Conservation (phyloP, 2,329 filamentous ascomycete genomes). For the Sordariomycetes sp. region DNA sequence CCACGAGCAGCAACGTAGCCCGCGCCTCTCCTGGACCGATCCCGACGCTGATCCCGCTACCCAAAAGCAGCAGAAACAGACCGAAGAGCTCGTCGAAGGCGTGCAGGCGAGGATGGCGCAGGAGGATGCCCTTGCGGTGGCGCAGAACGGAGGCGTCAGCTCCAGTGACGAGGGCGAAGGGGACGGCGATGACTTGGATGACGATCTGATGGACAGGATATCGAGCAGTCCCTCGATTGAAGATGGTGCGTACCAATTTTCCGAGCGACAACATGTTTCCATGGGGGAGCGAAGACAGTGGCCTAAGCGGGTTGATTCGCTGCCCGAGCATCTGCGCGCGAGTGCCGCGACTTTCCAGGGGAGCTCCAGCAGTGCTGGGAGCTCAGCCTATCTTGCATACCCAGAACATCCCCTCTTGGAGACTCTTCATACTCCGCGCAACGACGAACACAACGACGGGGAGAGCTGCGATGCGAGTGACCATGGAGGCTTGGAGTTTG, state of each 20-base stretch:
- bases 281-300: constrained; percentile 25
- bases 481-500: not conserved
- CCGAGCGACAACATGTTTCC: too few species aligned
- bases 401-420: too few species aligned
- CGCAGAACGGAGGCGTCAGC: constrained; percentile 52
- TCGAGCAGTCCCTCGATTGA: constrained; percentile 98
- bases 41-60: constrained; percentile 18
- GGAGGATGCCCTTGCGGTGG: constrained; percentile 49
- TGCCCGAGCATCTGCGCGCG: not conserved
- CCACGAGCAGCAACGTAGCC: constrained; percentile 60
- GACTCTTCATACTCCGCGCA: too few species aligned
- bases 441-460: constrained; percentile 18
- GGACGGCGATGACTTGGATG: constrained; percentile 67
- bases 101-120: constrained; percentile 15
- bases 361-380: too few species aligned
- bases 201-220: constrained; percentile 98
- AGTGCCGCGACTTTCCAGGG: not conserved
- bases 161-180: constrained; percentile 53
- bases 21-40: constrained; percentile 46
- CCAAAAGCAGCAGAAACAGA: not conserved
- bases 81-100: constrained; percentile 7
- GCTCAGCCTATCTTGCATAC: too few species aligned
- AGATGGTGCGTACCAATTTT: constrained; percentile 76
- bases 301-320: constrained; percentile 30
- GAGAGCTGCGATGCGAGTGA: constrained; percentile 5